A percentile compares a stretch with the other conserved stretches of the same genome.
phyloP scores from a whole-genome alignment of 106 monocot species.

The Phalaenopsis equestris region DNA sequence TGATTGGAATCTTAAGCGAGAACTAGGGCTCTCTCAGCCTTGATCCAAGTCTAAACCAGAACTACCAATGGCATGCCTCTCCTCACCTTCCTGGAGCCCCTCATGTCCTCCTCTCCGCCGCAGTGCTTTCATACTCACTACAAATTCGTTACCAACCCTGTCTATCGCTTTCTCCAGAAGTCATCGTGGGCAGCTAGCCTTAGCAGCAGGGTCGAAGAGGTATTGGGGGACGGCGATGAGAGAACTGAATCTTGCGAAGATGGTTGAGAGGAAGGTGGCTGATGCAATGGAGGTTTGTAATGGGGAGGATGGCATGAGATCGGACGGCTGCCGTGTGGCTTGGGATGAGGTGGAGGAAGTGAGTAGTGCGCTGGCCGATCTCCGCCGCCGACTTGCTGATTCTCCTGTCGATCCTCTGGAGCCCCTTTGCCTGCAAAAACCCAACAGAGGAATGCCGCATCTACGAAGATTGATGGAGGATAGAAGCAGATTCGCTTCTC shows the following conservation, averaged over 20 bases:
- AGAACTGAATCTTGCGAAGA: slow-evolving; percentile 57
- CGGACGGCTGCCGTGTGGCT: slow-evolving; percentile 60
- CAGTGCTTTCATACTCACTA: not conserved
- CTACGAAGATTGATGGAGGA: slow-evolving; percentile 22
- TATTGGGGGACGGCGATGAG: slow-evolving; percentile 70
- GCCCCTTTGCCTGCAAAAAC: slow-evolving; percentile 50
- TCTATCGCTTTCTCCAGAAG: not conserved
- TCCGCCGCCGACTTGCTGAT: slow-evolving; percentile 34
- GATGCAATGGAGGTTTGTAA: slow-evolving; percentile 73
- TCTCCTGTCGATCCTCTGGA: slow-evolving; percentile 48
- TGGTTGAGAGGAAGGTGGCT: slow-evolving; percentile 74
- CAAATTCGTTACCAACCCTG: not conserved
- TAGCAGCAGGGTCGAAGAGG: slow-evolving; percentile 15
- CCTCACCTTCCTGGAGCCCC: not conserved
- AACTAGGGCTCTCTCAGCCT: not conserved
- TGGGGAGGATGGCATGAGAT: slow-evolving; percentile 18
- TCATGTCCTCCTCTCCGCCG: not conserved
- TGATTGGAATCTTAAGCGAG: not conserved
- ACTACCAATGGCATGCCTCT: not conserved
- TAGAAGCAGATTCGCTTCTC: too few species aligned
- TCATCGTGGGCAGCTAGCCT: not conserved
- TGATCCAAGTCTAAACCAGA: not conserved
- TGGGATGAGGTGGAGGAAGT: slow-evolving; percentile 97
- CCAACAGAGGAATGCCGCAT: slow-evolving; percentile 57
- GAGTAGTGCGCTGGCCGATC: slow-evolving; percentile 69